Base-by-base conservation (phyloP, 352 stramenopile species). In the Phytophthora sp. region DNA sequence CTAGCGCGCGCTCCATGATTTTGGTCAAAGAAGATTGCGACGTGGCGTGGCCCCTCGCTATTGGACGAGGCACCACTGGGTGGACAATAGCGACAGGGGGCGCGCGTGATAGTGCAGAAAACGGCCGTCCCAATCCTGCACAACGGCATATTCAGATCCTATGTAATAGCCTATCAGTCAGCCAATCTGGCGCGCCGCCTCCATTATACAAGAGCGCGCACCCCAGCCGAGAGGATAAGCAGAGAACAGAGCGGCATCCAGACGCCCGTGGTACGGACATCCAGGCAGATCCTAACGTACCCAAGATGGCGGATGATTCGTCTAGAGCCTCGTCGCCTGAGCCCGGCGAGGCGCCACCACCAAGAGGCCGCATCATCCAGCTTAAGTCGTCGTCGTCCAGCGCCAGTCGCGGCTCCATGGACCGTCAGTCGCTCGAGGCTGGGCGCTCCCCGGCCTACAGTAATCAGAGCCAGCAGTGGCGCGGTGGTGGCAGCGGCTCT, bases 1-100 rank as follows among this genome's bases (percentile, higher is more conserved):
- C 66, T 12, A 90, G 76, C 50, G 62, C 58, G 30, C 77, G 76
- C 46, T 71, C 66, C 49, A 90, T 76, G 41, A n/a, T n/a, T n/a
- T n/a, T n/a, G n/a, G n/a, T n/a, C n/a, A n/a, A n/a, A n/a, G n/a
- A 51, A 63, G 78, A 24, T 57, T 21, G 1, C 4, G 20, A 18
- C 36, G 58, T 59, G 33, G 18, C 21, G 50, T 57, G 53, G 53
- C 53, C 15, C 23, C 4, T 26, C 41, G 29, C 39, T 38, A 60
- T 60, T 60, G 53, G 53, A 51, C 39, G 52, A 60, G 29, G n/a
- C 38, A 30, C 47, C 21, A 49, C n/a, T 55, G 29, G 47, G n/a
- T 44, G 30, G 31, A 33, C 33, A 57, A 21, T 36, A 49, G 52
- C 44, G 33, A 71, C 29, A 66, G 55, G 55, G 61, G 29, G 36